A percentile compares a stretch with the other conserved stretches of the same genome.
phyloP scores from a whole-genome alignment of 2,329 filamentous ascomycete genomes.

The Talaromyces piceae region DNA sequence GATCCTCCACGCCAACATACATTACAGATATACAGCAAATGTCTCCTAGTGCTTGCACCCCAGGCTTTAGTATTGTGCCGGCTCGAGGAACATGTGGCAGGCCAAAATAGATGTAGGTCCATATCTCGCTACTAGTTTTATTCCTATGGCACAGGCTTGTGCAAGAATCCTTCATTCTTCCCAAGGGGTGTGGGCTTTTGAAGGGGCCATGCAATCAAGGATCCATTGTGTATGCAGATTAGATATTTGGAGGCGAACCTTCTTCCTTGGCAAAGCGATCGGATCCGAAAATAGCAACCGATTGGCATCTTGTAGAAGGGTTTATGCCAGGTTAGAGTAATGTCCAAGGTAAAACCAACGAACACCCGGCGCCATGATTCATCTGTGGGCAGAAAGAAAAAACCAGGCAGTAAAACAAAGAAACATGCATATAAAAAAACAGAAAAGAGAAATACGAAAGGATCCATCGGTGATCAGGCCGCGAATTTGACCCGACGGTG shows the following conservation, averaged over 20 bases:
- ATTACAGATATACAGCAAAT: no score
- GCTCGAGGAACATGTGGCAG: no score
- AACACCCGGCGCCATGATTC: background rate
- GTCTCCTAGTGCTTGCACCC: no score
- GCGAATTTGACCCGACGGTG: constrained; percentile 30
- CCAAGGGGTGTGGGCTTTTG: no score
- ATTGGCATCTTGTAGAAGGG: no score
- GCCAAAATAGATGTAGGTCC: no score
- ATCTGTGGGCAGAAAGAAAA: background rate
- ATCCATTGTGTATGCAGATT: background rate
- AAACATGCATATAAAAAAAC: background rate
- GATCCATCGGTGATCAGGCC: constrained; percentile 4
- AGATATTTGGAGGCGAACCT: background rate
- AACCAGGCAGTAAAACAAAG: background rate
- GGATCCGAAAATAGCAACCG: no score
- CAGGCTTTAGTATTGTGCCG: no score
- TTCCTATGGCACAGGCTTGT: no score
- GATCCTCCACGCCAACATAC: background rate
- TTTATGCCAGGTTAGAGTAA: no score
- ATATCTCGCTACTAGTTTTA: no score
- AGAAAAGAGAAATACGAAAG: background rate
- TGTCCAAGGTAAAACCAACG: background rate
- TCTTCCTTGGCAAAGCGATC: background rate
- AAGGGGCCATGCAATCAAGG: background rate
- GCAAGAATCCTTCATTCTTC: no score